Evolutionary conservation across 345 rosid genomes (phyloP).

Genomic region (Dipteronia sinensis): DNA sequence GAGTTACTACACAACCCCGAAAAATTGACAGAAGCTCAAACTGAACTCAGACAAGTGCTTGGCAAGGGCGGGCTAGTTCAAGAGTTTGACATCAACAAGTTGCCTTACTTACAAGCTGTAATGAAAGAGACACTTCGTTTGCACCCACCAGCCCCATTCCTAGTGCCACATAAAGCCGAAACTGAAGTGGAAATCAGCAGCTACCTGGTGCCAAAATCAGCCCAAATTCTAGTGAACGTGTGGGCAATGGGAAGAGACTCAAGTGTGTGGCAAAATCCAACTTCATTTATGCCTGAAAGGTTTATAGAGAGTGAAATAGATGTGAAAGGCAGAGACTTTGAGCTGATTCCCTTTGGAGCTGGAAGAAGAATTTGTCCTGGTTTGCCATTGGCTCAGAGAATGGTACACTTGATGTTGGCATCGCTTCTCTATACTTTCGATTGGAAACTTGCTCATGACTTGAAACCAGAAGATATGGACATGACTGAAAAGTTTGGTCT

Average conservation of each 20-base stretch:
- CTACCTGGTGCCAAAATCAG: conserved; percentile 26
- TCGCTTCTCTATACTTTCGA: conserved; percentile 31
- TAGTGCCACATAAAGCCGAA: conserved; percentile 35
- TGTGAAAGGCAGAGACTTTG: not conserved
- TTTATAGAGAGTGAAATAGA: not conserved
- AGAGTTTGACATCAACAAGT: conserved; percentile 34
- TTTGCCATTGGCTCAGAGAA: conserved; percentile 29
- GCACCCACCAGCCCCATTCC: conserved; percentile 41
- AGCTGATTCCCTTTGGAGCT: conserved; percentile 8
- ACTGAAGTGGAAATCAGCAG: conserved; percentile 35
- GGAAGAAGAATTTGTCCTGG: conserved; percentile 45
- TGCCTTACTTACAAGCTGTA: conserved; percentile 41
- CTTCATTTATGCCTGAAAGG: conserved; percentile 36
- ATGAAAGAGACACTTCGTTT: conserved; percentile 45
- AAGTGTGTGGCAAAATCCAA: conserved; percentile 32
- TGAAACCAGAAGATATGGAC: conserved; percentile 15
- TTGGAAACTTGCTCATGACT: conserved; percentile 31
- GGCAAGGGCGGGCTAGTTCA: conserved; percentile 27
- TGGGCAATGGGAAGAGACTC: conserved; percentile 50
- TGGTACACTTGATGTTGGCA: conserved; percentile 44
- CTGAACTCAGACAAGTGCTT: conserved; percentile 32
- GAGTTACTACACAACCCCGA: conserved; percentile 20
- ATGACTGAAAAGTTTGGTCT: conserved; percentile 24
- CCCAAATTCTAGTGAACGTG: conserved; percentile 39
- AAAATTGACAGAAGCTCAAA: conserved; percentile 20